phyloP scores from a whole-genome alignment of 331 rosid species.

The Rosa hybrid region DNA sequence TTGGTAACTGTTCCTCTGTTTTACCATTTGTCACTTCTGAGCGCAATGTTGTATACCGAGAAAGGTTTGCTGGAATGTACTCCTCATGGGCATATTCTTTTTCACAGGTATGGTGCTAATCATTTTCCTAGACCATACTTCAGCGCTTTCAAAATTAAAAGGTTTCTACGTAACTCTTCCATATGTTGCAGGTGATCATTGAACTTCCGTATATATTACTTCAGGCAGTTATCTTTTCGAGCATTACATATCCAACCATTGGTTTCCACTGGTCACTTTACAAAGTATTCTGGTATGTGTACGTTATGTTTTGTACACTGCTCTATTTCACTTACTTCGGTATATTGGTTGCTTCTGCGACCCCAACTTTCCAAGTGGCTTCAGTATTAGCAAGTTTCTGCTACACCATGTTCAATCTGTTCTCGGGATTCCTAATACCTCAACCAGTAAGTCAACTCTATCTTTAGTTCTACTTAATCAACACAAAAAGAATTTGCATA shows the following conservation, averaged over 20 bases:
- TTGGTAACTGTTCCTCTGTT: slow-evolving; percentile 18
- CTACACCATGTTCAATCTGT: slow-evolving; percentile 45
- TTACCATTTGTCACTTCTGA: slow-evolving; percentile 25
- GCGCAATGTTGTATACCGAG: slow-evolving; percentile 29
- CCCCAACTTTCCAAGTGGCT: slow-evolving; percentile 49
- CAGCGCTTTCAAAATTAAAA: not conserved
- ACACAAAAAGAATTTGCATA: not conserved
- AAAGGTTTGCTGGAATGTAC: slow-evolving; percentile 34
- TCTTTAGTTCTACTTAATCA: not conserved
- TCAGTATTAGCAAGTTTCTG: slow-evolving; percentile 42
- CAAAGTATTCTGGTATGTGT: slow-evolving; percentile 34
- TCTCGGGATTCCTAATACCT: slow-evolving; percentile 56
- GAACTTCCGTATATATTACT: slow-evolving; percentile 8
- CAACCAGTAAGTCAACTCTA: slow-evolving; percentile 36
- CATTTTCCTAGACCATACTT: not conserved
- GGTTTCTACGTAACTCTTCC: not conserved
- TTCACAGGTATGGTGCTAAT: slow-evolving; percentile 15
- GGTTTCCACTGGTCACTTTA: slow-evolving; percentile 49
- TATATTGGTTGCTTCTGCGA: slow-evolving; percentile 50
- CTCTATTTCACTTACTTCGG: slow-evolving; percentile 53
- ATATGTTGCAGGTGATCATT: slow-evolving; percentile 10
- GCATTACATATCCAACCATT: slow-evolving; percentile 39
- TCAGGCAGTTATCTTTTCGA: slow-evolving; percentile 19
- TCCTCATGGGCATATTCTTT: slow-evolving; percentile 27
- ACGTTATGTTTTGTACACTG: slow-evolving; percentile 31